Evolutionary conservation across 805 yeast species (phyloP), one percentile per base, ranked within the genome.

Genomic region (Candida broadrunensis): DNA sequence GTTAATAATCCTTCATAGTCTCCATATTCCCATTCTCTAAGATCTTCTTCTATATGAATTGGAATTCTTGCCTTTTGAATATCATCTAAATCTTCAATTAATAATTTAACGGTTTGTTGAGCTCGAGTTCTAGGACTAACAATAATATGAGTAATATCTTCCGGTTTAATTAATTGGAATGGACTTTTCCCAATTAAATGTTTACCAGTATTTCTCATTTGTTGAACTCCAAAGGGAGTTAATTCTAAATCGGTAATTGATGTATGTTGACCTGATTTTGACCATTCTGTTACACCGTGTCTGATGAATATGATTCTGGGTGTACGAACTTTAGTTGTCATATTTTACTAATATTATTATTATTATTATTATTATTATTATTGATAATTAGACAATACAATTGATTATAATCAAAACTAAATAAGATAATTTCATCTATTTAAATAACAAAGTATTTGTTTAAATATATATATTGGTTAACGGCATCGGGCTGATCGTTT

Each of bases 11-110:
- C 98, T 70, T 91, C 98, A 61, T 91, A 91, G 56, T 87, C 93
- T 50, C 98, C 98, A 55, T 91, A 91, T 50, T 88, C 95, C 97
- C 97, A 91, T 65, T 91, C 98, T 51, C 93, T 77, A 37, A 89
- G 63, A 53, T 88, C 89, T 36, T 85, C 80, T 47, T 81, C 83
- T 16, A 51, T 56, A 15, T 73, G 72, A 33, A 74, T 53, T 7
- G 73, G 66, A 36, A 82, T 72, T 5, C 61, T 47, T 8, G 68
- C 47, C 44, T 64, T 70, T 9, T 21, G 12, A 13, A 19, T 16
- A 13, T 19, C 35, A 24, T 37, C 33, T 14, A 69, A 63, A 19
- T 67, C 69, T 12, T 65, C 72, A 33, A 85, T 61, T 14, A 89
- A 67, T 44, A 89, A 68, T 14, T 83, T 75, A 38, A 80, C 77